Conservation (phyloP, 495 filamentous ascomycete genomes). For the Oleoguttula mirabilis region DNA sequence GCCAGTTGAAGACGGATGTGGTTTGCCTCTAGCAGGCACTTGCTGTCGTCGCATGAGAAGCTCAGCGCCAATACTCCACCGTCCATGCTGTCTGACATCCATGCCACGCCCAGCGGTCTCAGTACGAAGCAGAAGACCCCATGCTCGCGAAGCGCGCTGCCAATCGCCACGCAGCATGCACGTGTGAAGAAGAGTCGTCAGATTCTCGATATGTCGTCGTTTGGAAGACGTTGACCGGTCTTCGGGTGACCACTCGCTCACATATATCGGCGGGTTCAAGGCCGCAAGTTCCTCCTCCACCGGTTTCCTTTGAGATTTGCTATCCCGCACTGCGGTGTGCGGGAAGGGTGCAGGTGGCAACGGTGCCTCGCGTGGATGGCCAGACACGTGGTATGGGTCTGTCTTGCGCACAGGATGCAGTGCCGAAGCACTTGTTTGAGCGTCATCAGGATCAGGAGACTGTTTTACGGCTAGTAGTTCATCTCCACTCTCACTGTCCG, state of each 20-base stretch:
- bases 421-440: too few relatives aligned
- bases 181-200: slow-evolving; percentile 51
- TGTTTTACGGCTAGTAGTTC: too few relatives aligned
- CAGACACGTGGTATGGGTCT: slow-evolving; percentile 20
- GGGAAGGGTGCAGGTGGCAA: slow-evolving; percentile 30
- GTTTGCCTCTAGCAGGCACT: too few relatives aligned
- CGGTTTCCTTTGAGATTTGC: neutral
- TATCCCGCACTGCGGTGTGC: slow-evolving; percentile 17
- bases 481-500: neutral
- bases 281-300: slow-evolving; percentile 12
- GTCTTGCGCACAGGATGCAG: slow-evolving; percentile 9
- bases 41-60: slow-evolving; percentile 47
- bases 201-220: slow-evolving; percentile 45
- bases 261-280: slow-evolving; percentile 22
- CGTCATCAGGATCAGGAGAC: too few relatives aligned
- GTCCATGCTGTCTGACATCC: slow-evolving; percentile 42
- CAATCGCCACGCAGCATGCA: slow-evolving; percentile 51
- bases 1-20: too few relatives aligned
- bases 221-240: slow-evolving; percentile 24
- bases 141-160: slow-evolving; percentile 49
- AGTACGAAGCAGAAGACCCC: slow-evolving; percentile 50
- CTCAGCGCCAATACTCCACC: slow-evolving; percentile 63
- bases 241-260: neutral
- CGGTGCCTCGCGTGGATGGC: slow-evolving; percentile 3
- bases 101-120: slow-evolving; percentile 38